Percentiles rank a stretch among this genome's conserved stretches.
These are phyloP conservation scores for Pythium rhizo-oryzae DNA, from an alignment of 352 stramenopile genomes.

Conservation along the genomic window DNA sequence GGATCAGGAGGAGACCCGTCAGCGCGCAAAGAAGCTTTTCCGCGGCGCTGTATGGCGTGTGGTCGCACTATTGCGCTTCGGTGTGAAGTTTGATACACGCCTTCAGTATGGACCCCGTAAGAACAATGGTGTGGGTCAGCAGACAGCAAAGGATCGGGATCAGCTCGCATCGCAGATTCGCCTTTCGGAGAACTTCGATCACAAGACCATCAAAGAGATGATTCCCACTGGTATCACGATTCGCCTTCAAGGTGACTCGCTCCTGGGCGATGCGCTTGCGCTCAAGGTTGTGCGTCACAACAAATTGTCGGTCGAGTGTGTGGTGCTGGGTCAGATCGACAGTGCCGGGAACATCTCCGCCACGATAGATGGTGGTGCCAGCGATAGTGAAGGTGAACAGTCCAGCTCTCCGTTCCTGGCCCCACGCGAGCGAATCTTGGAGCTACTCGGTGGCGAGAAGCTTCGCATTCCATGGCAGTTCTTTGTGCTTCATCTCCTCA, in stretches of 20 bases:
- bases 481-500: slow-evolving; percentile 73
- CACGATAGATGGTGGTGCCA: slow-evolving; percentile 35
- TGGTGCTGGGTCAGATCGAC: slow-evolving; percentile 63
- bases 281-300: slow-evolving; percentile 85
- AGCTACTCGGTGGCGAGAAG: slow-evolving; percentile 85
- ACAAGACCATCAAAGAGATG: slow-evolving; percentile 91
- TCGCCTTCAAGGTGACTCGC: slow-evolving; percentile 71
- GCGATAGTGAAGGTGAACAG: slow-evolving; percentile 26
- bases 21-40: slow-evolving; percentile 83
- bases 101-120: slow-evolving; percentile 79
- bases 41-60: slow-evolving; percentile 85
- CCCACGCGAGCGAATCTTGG: slow-evolving; percentile 61
- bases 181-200: slow-evolving; percentile 88
- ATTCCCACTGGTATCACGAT: slow-evolving; percentile 87
- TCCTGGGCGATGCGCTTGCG: slow-evolving; percentile 72
- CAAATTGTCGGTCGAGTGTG: slow-evolving; percentile 84
- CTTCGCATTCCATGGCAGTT: slow-evolving; percentile 76
- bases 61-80: slow-evolving; percentile 85
- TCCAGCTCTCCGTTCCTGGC: slow-evolving; percentile 4
- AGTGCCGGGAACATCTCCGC: slow-evolving; percentile 26
- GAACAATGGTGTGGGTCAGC: slow-evolving; percentile 23
- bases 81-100: slow-evolving; percentile 86
- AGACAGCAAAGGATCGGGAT: slow-evolving; percentile 38
- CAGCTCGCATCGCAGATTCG: slow-evolving; percentile 76
- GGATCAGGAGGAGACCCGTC: slow-evolving; percentile 81